These are phyloP conservation scores for Colletotrichum simmondsii DNA, from an alignment of 2,329 filamentous ascomycete genomes.

Conservation along the genomic window DNA sequence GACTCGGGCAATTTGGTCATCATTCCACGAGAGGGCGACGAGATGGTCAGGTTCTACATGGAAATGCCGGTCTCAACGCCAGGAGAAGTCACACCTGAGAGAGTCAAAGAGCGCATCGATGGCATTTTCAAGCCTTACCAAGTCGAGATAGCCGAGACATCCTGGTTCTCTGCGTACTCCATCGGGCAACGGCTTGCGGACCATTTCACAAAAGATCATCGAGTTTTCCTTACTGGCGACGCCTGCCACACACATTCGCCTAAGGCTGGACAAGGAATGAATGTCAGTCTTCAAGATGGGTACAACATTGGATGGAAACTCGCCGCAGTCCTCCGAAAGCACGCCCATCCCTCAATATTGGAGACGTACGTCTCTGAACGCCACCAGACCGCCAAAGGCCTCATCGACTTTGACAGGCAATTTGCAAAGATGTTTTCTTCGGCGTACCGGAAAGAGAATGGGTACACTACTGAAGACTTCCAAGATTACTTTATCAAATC, in stretches of 20 bases:
- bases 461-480: constrained; percentile 60
- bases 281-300: constrained; percentile 82
- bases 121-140: constrained; percentile 64
- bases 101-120: constrained; percentile 63
- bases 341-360: constrained; percentile 79
- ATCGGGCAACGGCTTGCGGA: constrained; percentile 80
- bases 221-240: constrained; percentile 80
- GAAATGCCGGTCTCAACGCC: constrained; percentile 65
- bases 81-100: constrained; percentile 61
- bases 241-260: constrained; percentile 81
- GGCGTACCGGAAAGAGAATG: constrained; percentile 46
- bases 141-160: constrained; percentile 70
- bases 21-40: constrained; percentile 71
- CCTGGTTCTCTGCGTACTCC: constrained; percentile 82
- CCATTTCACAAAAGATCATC: constrained; percentile 72
- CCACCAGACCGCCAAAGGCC: constrained; percentile 83
- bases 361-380: constrained; percentile 89
- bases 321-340: constrained; percentile 85
- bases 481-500: constrained; percentile 67
- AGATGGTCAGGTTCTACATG: constrained; percentile 74
- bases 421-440: constrained; percentile 89
- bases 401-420: constrained; percentile 87
- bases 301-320: constrained; percentile 97
- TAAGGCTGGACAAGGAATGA: constrained; percentile 84
- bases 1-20: constrained; percentile 68